Percentiles rank a stretch among this genome's conserved stretches.
Conservation (phyloP, 768 basidiomycete species). For the Macrolepiota fuliginosa region DNA sequence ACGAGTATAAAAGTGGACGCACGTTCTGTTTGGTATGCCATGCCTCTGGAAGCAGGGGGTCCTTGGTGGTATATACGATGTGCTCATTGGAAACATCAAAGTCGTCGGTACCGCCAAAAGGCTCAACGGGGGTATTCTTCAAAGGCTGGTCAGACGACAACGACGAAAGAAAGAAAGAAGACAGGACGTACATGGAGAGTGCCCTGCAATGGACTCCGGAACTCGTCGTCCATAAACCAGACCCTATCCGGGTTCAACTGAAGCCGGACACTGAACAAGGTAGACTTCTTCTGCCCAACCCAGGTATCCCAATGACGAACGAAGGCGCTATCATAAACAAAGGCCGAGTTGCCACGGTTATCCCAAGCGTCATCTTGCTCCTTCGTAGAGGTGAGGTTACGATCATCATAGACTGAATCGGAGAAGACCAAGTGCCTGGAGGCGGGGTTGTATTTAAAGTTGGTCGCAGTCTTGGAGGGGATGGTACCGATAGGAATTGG, state of each 20-base stretch:
- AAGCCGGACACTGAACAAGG: slow-evolving; percentile 71
- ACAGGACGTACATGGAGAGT: slow-evolving; percentile 61
- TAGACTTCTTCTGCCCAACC: slow-evolving; percentile 66
- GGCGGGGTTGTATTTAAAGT: slow-evolving; percentile 64
- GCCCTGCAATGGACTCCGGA: slow-evolving; percentile 59
- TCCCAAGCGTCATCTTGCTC: slow-evolving; percentile 72
- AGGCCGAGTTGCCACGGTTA: slow-evolving; percentile 67
- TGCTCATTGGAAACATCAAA: slow-evolving; percentile 69
- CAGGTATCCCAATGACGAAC: slow-evolving; percentile 82
- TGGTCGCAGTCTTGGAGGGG: slow-evolving; percentile 63
- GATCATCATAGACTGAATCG: slow-evolving; percentile 76
- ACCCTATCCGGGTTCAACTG: slow-evolving; percentile 41
- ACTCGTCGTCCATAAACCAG: slow-evolving; percentile 54
- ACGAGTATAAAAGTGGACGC: slow-evolving; percentile 1
- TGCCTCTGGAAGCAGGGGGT: slow-evolving; percentile 71
- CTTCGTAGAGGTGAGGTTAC: slow-evolving; percentile 63
- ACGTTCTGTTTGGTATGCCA: slow-evolving; percentile 92
- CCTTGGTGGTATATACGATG: slow-evolving; percentile 85
- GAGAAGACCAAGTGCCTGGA: slow-evolving; percentile 78
- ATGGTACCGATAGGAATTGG: slow-evolving; percentile 57
- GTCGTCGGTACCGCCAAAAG: slow-evolving; percentile 83
- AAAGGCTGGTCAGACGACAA: background rate
- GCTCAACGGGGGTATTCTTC: slow-evolving; percentile 75
- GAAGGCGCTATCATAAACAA: slow-evolving; percentile 67
- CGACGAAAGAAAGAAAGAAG: background rate